These are phyloP conservation scores for Penicillium antarcticum DNA, from an alignment of 495 filamentous ascomycete genomes.

Conservation along the genomic window DNA sequence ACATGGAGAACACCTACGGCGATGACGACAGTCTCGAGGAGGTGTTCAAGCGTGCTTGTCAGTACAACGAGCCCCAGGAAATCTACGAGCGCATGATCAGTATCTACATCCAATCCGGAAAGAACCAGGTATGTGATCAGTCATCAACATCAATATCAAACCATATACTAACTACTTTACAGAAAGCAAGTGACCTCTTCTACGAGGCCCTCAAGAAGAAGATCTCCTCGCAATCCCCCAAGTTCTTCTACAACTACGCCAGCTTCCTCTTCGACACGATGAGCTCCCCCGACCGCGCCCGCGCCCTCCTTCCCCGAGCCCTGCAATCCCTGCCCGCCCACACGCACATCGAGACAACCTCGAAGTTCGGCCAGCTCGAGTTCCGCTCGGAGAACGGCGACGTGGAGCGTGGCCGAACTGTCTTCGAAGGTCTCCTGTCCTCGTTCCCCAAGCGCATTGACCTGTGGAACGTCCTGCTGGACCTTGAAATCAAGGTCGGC, in stretches of 20 bases:
- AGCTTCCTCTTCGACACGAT: slow-evolving; percentile 78
- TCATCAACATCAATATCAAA: neutral
- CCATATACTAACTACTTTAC: slow-evolving; percentile 31
- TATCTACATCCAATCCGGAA: slow-evolving; percentile 90
- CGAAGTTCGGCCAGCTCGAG: slow-evolving; percentile 86
- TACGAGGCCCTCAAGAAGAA: slow-evolving; percentile 82
- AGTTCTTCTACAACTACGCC: slow-evolving; percentile 92
- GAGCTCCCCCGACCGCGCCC: slow-evolving; percentile 66
- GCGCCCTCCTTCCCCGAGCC: slow-evolving; percentile 79
- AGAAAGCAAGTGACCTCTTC: slow-evolving; percentile 92
- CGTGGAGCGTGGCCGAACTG: slow-evolving; percentile 85
- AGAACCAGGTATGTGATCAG: slow-evolving; percentile 53
- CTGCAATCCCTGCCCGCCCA: slow-evolving; percentile 73
- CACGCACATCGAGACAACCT: slow-evolving; percentile 72
- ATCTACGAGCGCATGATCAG: slow-evolving; percentile 86
- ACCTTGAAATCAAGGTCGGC: slow-evolving; percentile 72
- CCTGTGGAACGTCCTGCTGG: slow-evolving; percentile 86
- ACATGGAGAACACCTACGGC: slow-evolving; percentile 90
- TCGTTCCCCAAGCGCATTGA: slow-evolving; percentile 86
- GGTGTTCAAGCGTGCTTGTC: slow-evolving; percentile 87
- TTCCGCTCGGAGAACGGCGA: slow-evolving; percentile 82
- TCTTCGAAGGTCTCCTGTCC: slow-evolving; percentile 83
- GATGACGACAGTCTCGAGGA: slow-evolving; percentile 80
- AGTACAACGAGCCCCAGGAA: slow-evolving; percentile 87
- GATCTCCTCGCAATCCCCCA: slow-evolving; percentile 62